Percentiles rank a stretch among this genome's conserved stretches.
Conservation (phyloP, 2,329 filamentous ascomycete genomes). For the Elsinoe australis region DNA sequence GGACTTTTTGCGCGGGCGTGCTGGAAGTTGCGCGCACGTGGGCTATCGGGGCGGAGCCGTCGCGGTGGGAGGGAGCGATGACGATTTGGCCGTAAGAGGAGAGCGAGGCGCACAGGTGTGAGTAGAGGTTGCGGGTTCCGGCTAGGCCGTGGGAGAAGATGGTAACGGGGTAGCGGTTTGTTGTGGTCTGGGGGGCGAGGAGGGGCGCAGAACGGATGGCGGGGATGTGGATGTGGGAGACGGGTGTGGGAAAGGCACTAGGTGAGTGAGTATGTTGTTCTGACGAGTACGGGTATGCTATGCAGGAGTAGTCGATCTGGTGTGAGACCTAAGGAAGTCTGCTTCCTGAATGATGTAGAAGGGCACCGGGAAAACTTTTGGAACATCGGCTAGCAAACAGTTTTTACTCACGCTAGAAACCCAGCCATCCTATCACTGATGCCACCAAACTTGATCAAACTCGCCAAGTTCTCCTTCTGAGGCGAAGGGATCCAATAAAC, state of each 20-base stretch:
- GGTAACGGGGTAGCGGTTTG: slow-evolving; percentile 65
- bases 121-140: slow-evolving; percentile 75
- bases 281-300: too few relatives aligned
- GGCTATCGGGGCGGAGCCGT: slow-evolving; percentile 69
- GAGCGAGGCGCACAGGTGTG: slow-evolving; percentile 69
- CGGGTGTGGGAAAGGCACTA: slow-evolving; percentile 46
- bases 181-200: slow-evolving; percentile 41
- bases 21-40: slow-evolving; percentile 56
- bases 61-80: slow-evolving; percentile 72
- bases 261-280: neutral
- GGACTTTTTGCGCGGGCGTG: slow-evolving; percentile 34
- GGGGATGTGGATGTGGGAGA: slow-evolving; percentile 67
- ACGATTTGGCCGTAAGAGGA: slow-evolving; percentile 77
- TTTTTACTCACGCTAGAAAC: slow-evolving; percentile 32
- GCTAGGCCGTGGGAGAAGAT: slow-evolving; percentile 82
- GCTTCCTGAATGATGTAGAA: too few relatives aligned
- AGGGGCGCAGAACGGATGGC: slow-evolving; percentile 63
- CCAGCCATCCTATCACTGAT: slow-evolving; percentile 45
- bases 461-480: slow-evolving; percentile 64
- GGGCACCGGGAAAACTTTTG: too few relatives aligned
- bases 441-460: slow-evolving; percentile 70
- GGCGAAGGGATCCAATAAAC: slow-evolving; percentile 73
- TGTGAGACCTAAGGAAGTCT: too few relatives aligned
- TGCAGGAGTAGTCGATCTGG: too few relatives aligned
- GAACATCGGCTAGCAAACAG: too few relatives aligned